These are phyloP conservation scores for Chrysophaeum taylorii DNA, from an alignment of 352 stramenopile species.

Conservation along the genomic window DNA sequence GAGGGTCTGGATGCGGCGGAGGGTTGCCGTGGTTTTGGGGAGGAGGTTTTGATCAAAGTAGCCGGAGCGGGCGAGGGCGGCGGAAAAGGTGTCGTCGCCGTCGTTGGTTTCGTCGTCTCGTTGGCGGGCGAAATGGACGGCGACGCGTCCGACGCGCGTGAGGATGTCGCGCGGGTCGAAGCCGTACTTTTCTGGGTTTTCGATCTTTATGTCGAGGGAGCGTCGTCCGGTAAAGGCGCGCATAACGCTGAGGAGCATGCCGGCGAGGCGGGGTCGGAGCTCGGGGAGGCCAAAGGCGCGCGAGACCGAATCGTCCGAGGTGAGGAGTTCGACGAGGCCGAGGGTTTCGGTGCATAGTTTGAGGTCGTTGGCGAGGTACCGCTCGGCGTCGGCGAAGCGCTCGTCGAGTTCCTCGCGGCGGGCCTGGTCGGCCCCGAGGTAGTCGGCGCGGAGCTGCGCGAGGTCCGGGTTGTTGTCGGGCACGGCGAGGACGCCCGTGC, in stretches of 20 bases:
- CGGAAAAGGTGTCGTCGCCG: constrained; percentile 71
- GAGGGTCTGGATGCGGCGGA: constrained; percentile 48
- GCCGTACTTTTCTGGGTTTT: constrained; percentile 94
- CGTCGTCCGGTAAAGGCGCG: constrained; percentile 82
- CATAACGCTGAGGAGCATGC: constrained; percentile 89
- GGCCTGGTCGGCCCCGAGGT: constrained; percentile 48
- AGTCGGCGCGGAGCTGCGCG: constrained; percentile 33
- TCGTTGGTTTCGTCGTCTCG: constrained; percentile 58
- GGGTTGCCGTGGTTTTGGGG: constrained; percentile 47
- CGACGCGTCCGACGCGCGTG: constrained; percentile 83
- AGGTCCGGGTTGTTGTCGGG: constrained; percentile 16
- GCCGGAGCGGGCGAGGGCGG: constrained; percentile 74
- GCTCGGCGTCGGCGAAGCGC: constrained; percentile 68
- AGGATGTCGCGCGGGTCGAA: constrained; percentile 96
- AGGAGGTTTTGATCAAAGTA: constrained; percentile 53
- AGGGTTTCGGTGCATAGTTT: constrained; percentile 92
- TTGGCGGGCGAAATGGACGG: constrained; percentile 86
- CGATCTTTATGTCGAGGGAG: constrained; percentile 85
- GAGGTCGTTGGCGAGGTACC: constrained; percentile 80
- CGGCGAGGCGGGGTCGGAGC: constrained; percentile 81
- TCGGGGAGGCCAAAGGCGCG: constrained; percentile 83
- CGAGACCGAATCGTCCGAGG: constrained; percentile 75
- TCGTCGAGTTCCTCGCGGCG: constrained; percentile 46
- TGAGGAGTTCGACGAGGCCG: constrained; percentile 93
- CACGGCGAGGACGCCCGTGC: constrained; percentile 50